Conservation (phyloP, 1,139 yeast genomes). For the Candida sanyaensis region DNA sequence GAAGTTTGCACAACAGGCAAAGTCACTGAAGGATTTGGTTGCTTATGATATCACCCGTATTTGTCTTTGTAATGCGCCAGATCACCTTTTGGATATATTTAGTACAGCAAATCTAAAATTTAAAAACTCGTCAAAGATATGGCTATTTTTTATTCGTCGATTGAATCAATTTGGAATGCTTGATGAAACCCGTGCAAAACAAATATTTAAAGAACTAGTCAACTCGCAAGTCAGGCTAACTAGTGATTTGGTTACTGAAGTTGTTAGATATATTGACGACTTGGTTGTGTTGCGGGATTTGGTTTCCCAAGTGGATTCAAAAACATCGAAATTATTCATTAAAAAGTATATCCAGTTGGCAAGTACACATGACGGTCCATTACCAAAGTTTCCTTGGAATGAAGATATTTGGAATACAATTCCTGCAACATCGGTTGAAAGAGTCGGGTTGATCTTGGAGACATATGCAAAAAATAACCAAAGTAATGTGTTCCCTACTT, state of each 20-base stretch:
- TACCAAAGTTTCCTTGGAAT: conserved; percentile 22
- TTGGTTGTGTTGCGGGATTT: conserved; percentile 11
- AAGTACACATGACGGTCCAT: conserved; percentile 13
- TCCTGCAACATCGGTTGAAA: conserved; percentile 24
- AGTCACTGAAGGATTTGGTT: conserved; percentile 19
- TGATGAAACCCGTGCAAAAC: conserved; percentile 28
- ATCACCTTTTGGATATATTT: conserved; percentile 33
- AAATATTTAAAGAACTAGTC: conserved; percentile 28
- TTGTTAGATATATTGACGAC: conserved; percentile 28
- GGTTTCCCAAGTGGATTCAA: neutral
- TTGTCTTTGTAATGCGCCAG: conserved; percentile 31
- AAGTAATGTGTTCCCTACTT: conserved; percentile 32
- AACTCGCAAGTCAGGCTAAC: conserved; percentile 28
- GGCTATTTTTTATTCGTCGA: conserved; percentile 39
- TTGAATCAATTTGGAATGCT: conserved; percentile 36
- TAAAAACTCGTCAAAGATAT: conserved; percentile 29
- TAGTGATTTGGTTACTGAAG: conserved; percentile 29
- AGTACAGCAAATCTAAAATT: conserved; percentile 27
- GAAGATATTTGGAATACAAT: conserved; percentile 20
- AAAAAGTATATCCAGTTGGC: conserved; percentile 32
- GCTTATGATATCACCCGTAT: conserved; percentile 29
- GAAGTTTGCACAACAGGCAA: conserved; percentile 17
- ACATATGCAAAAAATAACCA: conserved; percentile 52
- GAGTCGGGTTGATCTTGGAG: conserved; percentile 39
- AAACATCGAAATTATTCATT: conserved; percentile 16